Base-by-base conservation (phyloP, 371 early-diverging fungal genomes). In the Mucor mucedo region DNA sequence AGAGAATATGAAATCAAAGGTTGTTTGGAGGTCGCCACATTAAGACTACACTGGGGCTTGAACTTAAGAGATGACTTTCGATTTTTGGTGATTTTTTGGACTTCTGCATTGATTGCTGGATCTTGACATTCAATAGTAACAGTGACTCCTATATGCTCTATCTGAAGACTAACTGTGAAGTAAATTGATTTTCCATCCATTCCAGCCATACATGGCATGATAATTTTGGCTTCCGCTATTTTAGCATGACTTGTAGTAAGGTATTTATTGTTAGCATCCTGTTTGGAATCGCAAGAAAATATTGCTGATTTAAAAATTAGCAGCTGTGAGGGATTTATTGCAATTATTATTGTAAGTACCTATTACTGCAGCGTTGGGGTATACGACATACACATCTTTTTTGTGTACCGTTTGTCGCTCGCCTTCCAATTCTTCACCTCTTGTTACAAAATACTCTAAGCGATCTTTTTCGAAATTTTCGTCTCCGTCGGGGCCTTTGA, bases 231-330 rank as follows among this genome's bases (percentile, higher is more conserved):
- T 47, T 47, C 47, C 47, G 21, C 21, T 4, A 47, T 47, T 27
- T 47, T 47, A 5, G 4, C 21, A 21, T 47, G 47, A 1, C 21
- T 47, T 4, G 7, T 47, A 21, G 21, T 47, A 21, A 47, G 8
- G 21, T 21, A 47, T 47, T 27, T 47, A 21, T 8, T 27, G 7
- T 21, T 21, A 6, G 27, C 27, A 27, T 47, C 3, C 3, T n/a
- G 11, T 45, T 8, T 1, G n/a, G 42, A 30, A 45, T 45, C 47
- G 8, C 14, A 32, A 1, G 57, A 45, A 32, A 57, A 57, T 1
- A 57, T 30, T 9, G 57, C 57, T 57, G 10, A 44, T 44, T 28
- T 41, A 3, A n/a, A 30, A n/a, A n/a, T n/a, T n/a, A 39, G 9
- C 3, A 54, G n/a, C 16, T 27, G 13, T n/a, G n/a, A n/a, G n/a